A percentile compares a stretch with the other conserved stretches of the same genome.
These are phyloP conservation scores for Peniophora sp. DNA, from an alignment of 1,284 basidiomycete species.

Conservation along the genomic window DNA sequence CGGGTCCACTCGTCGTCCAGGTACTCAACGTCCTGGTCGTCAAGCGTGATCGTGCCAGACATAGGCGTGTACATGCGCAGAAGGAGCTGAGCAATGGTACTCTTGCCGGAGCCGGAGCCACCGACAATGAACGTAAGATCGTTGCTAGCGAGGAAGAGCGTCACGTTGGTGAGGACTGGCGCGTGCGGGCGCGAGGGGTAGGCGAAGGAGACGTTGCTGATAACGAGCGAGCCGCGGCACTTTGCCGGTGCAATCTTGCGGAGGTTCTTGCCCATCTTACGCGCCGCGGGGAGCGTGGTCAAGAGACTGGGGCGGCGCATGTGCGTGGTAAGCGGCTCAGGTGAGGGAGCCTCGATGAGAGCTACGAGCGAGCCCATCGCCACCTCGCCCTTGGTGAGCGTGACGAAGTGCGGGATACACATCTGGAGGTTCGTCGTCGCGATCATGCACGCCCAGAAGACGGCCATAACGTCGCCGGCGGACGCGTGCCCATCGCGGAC, in stretches of 20 bases:
- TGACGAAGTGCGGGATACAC: conserved; percentile 74
- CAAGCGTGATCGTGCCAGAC: conserved; percentile 63
- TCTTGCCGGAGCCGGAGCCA: conserved; percentile 87
- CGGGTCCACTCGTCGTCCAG: conserved; percentile 75
- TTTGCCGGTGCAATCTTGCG: conserved; percentile 51
- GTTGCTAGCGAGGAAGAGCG: conserved; percentile 71
- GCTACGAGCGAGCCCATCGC: conserved; percentile 70
- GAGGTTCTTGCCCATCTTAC: conserved; percentile 27
- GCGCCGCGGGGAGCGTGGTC: conserved; percentile 18
- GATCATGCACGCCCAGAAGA: conserved; percentile 95
- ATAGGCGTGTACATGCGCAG: conserved; percentile 70
- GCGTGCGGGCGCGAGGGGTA: conserved; percentile 78
- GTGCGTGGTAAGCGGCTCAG: conserved; percentile 6
- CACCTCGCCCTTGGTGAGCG: conserved; percentile 80
- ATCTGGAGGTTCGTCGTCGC: conserved; percentile 83
- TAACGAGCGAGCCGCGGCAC: conserved; percentile 71
- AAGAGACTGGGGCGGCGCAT: conserved; percentile 10
- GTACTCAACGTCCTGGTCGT: conserved; percentile 73
- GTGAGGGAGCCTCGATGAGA: conserved; percentile 40
- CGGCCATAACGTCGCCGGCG: conserved; percentile 83
- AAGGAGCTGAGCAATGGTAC: conserved; percentile 82
- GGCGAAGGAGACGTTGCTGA: conserved; percentile 74
- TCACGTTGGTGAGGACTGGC: conserved; percentile 56
- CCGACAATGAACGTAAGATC: conserved; percentile 95
- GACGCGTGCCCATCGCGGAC: conserved; percentile 65